Conservation (phyloP, 176 grass and related monocot species). For the Hsuehochloa calcarea region DNA sequence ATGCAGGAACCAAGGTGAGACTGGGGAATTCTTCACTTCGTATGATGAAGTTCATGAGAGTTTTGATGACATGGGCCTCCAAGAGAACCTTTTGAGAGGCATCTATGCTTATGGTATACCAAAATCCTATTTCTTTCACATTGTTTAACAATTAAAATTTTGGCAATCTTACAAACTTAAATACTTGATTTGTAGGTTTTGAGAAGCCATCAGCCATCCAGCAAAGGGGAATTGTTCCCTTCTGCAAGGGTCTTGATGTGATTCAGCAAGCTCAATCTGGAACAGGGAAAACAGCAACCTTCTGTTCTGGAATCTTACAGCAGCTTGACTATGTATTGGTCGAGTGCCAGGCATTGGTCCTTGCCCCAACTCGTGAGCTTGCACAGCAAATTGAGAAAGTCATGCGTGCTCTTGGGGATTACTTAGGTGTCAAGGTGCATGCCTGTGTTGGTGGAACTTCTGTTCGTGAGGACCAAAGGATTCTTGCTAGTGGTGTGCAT, state of each 20-base stretch:
- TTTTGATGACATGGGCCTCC: constrained; percentile 70
- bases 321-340: constrained; percentile 74
- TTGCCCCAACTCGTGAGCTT: constrained; percentile 79
- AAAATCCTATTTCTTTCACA: not conserved
- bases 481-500: constrained; percentile 79
- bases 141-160: not conserved
- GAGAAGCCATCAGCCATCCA: constrained; percentile 91
- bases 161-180: not conserved
- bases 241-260: constrained; percentile 83
- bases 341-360: constrained; percentile 71
- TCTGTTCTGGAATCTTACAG: constrained; percentile 83
- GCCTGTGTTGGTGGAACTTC: constrained; percentile 85
- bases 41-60: constrained; percentile 77
- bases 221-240: constrained; percentile 81
- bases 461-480: constrained; percentile 78
- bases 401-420: constrained; percentile 85
- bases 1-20: constrained; percentile 42
- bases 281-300: constrained; percentile 84
- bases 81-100: constrained; percentile 79
- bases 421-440: constrained; percentile 79
- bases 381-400: constrained; percentile 88
- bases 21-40: constrained; percentile 63
- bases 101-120: constrained; percentile 76
- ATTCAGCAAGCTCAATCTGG: constrained; percentile 89
- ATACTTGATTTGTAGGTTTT: constrained; percentile 53